Base-by-base conservation (phyloP, 225 moss, liverwort and hornwort species). In the Bryoerythrophyllum caledonicum region DNA sequence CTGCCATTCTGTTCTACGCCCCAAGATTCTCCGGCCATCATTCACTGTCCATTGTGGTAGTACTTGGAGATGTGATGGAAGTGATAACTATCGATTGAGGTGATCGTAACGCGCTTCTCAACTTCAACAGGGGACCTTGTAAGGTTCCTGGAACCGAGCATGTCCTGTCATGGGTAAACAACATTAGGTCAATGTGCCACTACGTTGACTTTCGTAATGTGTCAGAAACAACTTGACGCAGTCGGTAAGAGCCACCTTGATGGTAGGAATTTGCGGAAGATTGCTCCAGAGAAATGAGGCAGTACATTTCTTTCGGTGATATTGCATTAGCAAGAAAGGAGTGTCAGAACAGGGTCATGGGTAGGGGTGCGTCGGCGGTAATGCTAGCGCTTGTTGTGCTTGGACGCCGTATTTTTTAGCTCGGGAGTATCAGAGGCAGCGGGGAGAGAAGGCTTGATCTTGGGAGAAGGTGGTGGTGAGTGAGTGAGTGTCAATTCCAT, bases 181-280 rank as follows among this genome's bases (percentile, higher is more conserved):
- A 34, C 21, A 4, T 7, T 21, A 13, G 37, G 14, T 53, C 21
- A 70, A 57, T 2, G 14, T 56, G 41, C 7, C 20, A 13, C 27
- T 38, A 4, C 26, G 71, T 59, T 71, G 59, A 71, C 71, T 58
- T 59, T 56, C 1, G 40, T 20, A 27, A 25, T 2, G 20, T 59
- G 71, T 27, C 56, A 70, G 70, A 70, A 8, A 55, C 69, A 55
- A 70, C 38, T 70, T 56, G 56, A 16, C 25, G 24, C 38, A 37
- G 38, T 70, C 56, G 55, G 70, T 10, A 25, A 38, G 25, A 25
- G 37, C 23, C 32, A 17, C 24, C 55, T 55, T 3, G 7, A 20
- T 59, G 43, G 58, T 58, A 58, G 19, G 13, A 59, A 28, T 43
- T 59, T 6, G 41, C 43, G 27, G 46, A 58, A 17, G 40, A 27